Base-by-base conservation (phyloP, 2,329 filamentous ascomycete species). In the Fonsecaea pugnacius region DNA sequence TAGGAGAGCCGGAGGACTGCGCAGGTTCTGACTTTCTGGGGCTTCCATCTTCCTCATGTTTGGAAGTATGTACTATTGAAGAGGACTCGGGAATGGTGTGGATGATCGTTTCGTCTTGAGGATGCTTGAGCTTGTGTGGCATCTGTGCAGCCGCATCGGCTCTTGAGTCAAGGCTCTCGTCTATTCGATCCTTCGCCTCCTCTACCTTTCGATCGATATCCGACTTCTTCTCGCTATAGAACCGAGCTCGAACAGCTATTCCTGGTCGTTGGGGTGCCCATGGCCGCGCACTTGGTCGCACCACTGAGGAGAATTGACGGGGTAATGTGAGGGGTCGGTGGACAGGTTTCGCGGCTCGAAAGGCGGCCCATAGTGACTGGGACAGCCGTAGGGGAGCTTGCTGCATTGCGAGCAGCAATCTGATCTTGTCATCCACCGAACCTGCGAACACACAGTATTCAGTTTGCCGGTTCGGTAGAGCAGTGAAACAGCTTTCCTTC, bases 331-430 rank as follows among this genome's bases (percentile, higher is more conserved):
- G 36, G 18, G 55, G 43, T 50, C 46, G 55, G 18, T 63, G 58
- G 48, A 60, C 60, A 14, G 70, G 69, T 38, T 67, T 68, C 72
- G 64, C 68, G 56, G 69, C 69, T 67, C 63, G 66, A 67, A 72
- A 72, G 30, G 69, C 69, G 62, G 69, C 65, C 66, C 71, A 70
- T 63, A 72, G 40, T 48, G 69, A 66, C 63, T 70, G 70, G 58
- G 68, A 65, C 40, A 72, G 65, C 18, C 70, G 69, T 52, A 69
- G 38, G 18, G 71, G 71, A 67, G 70, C 65, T 65, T 69, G 70
- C 65, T 71, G 71, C 71, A 72, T 72, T 48, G 61, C 62, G 62
- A 64, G 59, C 62, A 65, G n/a, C 12, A 16, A 48, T 33, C 18
- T 36, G 32, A 59, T 24, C 43, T 48, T 48, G 18, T 27, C 43